Percentiles rank a stretch among this genome's conserved stretches.
Evolutionary conservation across 2,329 filamentous ascomycete genomes (phyloP).

Genomic region (Tolypocladium amazonense): DNA sequence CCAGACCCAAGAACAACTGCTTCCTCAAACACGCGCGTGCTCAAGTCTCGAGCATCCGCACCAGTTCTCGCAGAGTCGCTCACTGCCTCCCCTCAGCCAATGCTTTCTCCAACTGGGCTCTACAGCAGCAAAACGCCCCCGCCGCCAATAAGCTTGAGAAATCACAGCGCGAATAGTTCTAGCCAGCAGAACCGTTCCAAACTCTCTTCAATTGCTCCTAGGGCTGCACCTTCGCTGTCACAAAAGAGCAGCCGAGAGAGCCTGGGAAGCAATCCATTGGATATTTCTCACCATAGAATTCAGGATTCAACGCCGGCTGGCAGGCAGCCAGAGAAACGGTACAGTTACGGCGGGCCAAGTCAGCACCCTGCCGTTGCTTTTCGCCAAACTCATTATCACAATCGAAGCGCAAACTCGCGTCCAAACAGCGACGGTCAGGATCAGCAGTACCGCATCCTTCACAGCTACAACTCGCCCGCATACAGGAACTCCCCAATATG

Average conservation of each 20-base stretch:
- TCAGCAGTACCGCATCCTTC: slow-evolving; percentile 38
- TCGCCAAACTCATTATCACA: slow-evolving; percentile 22
- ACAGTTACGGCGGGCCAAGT: neutral
- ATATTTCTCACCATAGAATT: neutral
- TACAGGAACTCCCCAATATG: slow-evolving; percentile 46
- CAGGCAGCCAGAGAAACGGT: neutral
- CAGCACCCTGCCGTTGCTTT: slow-evolving; percentile 21
- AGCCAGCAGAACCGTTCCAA: slow-evolving; percentile 6
- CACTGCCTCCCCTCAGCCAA: slow-evolving; percentile 6
- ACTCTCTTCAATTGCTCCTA: neutral
- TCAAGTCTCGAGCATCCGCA: slow-evolving; percentile 9
- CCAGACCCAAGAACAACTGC: neutral
- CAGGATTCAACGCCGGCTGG: neutral
- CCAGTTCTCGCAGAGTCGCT: slow-evolving; percentile 13
- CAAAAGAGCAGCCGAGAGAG: neutral
- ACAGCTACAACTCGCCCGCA: slow-evolving; percentile 49
- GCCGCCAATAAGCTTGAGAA: slow-evolving; percentile 32
- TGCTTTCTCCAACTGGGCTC: slow-evolving; percentile 1
- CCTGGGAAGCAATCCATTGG: neutral
- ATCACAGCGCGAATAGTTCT: slow-evolving; percentile 20
- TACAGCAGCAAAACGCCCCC: slow-evolving; percentile 22
- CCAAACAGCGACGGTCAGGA: slow-evolving; percentile 5
- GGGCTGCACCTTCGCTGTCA: neutral
- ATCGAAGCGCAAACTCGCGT: slow-evolving; percentile 22
- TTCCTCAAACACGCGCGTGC: neutral